Evolutionary conservation across 306 rosid genomes (phyloP).

Genomic region (Pterocarpus macrocarpus): DNA sequence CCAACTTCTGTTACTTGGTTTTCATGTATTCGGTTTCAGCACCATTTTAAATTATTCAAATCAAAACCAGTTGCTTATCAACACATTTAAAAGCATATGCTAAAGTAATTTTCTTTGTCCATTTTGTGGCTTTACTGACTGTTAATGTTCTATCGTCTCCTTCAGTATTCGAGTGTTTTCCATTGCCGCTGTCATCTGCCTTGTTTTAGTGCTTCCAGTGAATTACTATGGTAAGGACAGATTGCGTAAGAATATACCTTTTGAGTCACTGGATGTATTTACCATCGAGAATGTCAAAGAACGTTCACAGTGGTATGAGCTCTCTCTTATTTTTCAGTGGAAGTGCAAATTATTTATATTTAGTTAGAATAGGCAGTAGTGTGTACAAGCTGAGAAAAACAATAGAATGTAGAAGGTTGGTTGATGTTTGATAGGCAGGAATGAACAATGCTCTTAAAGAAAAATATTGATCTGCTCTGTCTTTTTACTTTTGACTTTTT

Average conservation of each 20-base stretch:
- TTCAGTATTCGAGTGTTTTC: constrained; percentile 83
- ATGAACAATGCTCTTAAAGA: constrained; percentile 33
- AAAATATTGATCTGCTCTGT: constrained; percentile 2
- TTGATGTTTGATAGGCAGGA: constrained; percentile 33
- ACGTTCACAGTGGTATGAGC: constrained; percentile 77
- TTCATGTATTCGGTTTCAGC: constrained; percentile 37
- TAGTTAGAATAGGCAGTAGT: constrained; percentile 32
- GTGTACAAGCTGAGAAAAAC: constrained; percentile 16
- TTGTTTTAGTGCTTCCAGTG: constrained; percentile 82
- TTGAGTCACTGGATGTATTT: constrained; percentile 77
- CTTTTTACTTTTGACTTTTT: neutral
- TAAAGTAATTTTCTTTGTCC: constrained; percentile 29
- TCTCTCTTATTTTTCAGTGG: constrained; percentile 33
- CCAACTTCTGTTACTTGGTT: constrained; percentile 24
- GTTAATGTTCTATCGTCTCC: constrained; percentile 46
- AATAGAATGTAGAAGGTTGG: constrained; percentile 8
- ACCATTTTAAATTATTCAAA: constrained; percentile 31
- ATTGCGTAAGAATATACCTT: constrained; percentile 60
- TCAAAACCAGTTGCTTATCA: constrained; percentile 7
- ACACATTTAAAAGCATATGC: constrained; percentile 2
- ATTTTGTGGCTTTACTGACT: constrained; percentile 52
- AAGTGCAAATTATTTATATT: constrained; percentile 35
- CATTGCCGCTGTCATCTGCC: constrained; percentile 76
- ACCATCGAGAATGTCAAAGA: constrained; percentile 79
- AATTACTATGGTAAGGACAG: constrained; percentile 72